Evolutionary conservation across 257 asterid genomes (phyloP).

Genomic region (Solanum gracilifrons): DNA sequence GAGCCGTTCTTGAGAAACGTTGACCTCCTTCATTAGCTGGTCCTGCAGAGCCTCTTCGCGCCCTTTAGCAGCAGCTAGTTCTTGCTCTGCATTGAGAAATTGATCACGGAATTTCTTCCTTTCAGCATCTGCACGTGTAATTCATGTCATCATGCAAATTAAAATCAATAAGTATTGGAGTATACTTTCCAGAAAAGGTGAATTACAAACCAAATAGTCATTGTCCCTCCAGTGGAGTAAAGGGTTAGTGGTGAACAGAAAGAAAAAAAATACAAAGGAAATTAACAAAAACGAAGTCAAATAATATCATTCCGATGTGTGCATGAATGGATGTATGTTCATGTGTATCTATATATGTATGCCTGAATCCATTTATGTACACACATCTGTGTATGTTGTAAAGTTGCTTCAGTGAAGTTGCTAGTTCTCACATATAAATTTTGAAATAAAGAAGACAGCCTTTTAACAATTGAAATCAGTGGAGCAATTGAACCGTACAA

Average conservation of each 20-base stretch:
- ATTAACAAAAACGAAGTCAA: neutral
- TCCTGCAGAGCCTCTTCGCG: conserved; percentile 74
- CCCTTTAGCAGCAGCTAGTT: conserved; percentile 87
- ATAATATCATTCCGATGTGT: neutral
- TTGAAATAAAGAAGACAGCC: neutral
- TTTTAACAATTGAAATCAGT: neutral
- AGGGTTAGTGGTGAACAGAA: neutral
- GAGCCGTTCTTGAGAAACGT: conserved; percentile 69
- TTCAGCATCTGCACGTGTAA: conserved; percentile 56
- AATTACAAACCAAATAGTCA: neutral
- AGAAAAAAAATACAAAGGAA: neutral
- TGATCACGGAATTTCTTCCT: conserved; percentile 58
- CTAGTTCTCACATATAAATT: neutral
- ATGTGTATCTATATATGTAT: neutral
- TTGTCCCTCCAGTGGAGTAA: neutral
- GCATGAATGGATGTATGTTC: neutral
- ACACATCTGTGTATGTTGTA: neutral
- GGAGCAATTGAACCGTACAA: neutral
- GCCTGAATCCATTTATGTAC: neutral
- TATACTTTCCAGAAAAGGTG: neutral
- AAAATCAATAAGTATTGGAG: conserved; percentile 2
- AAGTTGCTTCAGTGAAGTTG: neutral
- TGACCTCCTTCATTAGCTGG: conserved; percentile 64
- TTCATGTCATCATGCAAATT: conserved; percentile 7
- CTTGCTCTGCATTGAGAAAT: conserved; percentile 70